Base-by-base conservation (phyloP, 1,284 basidiomycete species). In the Sutorius eximius region DNA sequence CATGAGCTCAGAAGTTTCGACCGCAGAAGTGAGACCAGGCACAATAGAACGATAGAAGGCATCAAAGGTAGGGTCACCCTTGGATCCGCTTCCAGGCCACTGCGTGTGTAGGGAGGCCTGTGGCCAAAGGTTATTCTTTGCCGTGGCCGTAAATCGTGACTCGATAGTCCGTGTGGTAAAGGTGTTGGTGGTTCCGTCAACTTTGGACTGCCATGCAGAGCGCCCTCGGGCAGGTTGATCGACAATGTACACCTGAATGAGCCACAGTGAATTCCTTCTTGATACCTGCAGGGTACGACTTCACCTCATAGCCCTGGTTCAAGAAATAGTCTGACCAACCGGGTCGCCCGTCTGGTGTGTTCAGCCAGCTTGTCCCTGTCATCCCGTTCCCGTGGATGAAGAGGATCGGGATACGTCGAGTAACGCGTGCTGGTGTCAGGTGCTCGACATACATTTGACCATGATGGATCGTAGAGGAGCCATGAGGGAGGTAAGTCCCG, bases 301-400 rank as follows among this genome's bases (percentile, higher is more conserved):
- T 51, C 51, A 77, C 76, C 65, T 81, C 77, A 53, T 77, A 81
- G 32, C 77, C 79, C 54, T 75, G 58, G 43, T 68, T 64, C 56
- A 81, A 61, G 55, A 81, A 78, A 61, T 75, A 78, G 61, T 81
- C 78, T 18, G 76, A 75, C 79, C 79, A 81, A 27, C 79, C 79
- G 10, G 71, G 61, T 52, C 77, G 70, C 30, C 76, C 78, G 59
- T 81, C 79, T 1, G 79, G 78, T 1, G 79, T 80, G 53, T 80
- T 79, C 45, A 81, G 60, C 61, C 79, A 77, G 47, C 71, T 77
- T 11, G 75, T 72, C 33, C 76, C 79, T 10, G 78, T 79, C 78
- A 79, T 79, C 37, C 75, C 79, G 55, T 71, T 69, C 16, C 79
- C 79, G 47, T 76, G 79, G 36, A 81, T 75, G 43, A 81, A 64